Evolutionary conservation across 2,329 filamentous ascomycete species (phyloP), one percentile per base, ranked within the genome.

Genomic region (Fusarium austroafricanum): DNA sequence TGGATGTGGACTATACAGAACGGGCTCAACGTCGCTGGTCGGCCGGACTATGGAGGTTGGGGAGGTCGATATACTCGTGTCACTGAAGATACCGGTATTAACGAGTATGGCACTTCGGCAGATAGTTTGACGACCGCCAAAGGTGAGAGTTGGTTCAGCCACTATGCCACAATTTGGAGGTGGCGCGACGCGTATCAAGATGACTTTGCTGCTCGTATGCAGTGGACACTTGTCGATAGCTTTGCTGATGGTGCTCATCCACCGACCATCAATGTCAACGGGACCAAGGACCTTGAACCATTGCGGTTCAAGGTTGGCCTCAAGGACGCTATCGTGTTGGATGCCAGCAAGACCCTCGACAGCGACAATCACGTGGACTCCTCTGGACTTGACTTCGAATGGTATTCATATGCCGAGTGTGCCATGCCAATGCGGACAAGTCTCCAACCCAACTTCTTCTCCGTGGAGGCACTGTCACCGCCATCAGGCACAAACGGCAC

Each of bases 171-270:
- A 2, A 62, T 63, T 1, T 62, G 60, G 49, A 17, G 60, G 5
- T 63, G 60, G 60, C 60, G 57, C 3, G 60, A 63, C 17, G 60
- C 60, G 2, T 63, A 56, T 3, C 60, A 63, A 18, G 57, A 63
- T 10, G 57, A 63, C 18, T 63, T 63, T 23, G 60, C 60, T 3
- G 60, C 57, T 4, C 57, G 50, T 10, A 56, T 63, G 28, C 60
- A 62, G 5, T 63, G 60, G 60, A 63, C 50, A 0, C 15, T 63
- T 2, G 31, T 46, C 1, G 37, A 55, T 18, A 8, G 18, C 2
- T 56, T 49, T 6, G 12, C 39, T 1, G 43, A 49, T 8, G 60
- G 12, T 4, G 11, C 57, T 29, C 60, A 63, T 10, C 57, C 57
- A 2, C 43, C 60, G 6, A 49, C 10, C 4, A 28, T 56, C n/a